Evolutionary conservation across 306 rosid genomes (phyloP), one percentile per base, ranked within the genome.

Genomic region (Macrotyloma uniflorum): DNA sequence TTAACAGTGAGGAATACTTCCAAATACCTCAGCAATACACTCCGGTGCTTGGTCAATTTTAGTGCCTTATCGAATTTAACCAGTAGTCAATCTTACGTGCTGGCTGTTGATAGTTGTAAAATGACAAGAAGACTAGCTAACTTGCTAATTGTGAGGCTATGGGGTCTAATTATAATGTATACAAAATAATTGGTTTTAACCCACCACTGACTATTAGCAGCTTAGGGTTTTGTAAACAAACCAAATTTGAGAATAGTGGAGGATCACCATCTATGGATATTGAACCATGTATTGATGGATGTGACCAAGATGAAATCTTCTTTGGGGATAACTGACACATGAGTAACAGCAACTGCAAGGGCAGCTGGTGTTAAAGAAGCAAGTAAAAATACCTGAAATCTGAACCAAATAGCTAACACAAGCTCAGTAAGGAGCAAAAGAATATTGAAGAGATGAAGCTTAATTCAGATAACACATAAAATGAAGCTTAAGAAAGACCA

Each of bases 231-330:
- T 36, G 53, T 5, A 72, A 20, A 55, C 11, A 38, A 72, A 55
- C 40, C 23, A 53, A 54, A 54, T 72, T 24, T 36, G 20, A 74
- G 68, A 57, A 42, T 20, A 24, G 68, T 72, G 67, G n/a, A 72
- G 67, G 24, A 15, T 35, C 67, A 73, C 55, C 68, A 9, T 6
- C 22, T 3, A 12, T 43, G 42, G 19, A 66, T 40, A 71, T 23
- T 18, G 22, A 75, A 45, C n/a, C 64, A 49, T 50, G 18, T 33
- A 28, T 62, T 50, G 65, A n/a, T n/a, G n/a, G n/a, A n/a, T n/a
- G n/a, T n/a, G n/a, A n/a, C n/a, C n/a, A 65, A 65, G 54, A 65
- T 14, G 35, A 36, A 55, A 3, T 14, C 13, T 20, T 36, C 33
- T 54, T 13, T 8, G 40, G 24, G 70, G 22, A 47, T 15, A 14